Evolutionary conservation across 129 eudicot species (phyloP).

Genomic region (Mikania micrantha): DNA sequence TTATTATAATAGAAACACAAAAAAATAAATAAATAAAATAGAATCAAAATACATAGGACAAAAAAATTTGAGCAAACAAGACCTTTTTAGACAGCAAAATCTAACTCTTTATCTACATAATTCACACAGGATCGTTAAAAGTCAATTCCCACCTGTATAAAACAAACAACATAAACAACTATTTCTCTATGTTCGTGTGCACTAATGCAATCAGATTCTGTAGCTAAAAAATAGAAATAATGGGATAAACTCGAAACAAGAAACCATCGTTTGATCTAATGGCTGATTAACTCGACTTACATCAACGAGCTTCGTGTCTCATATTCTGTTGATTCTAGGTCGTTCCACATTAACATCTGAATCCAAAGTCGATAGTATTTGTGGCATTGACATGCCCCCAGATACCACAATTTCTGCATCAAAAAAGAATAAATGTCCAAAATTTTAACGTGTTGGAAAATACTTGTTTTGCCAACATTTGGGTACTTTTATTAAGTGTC

Average conservation of each 20-base stretch:
- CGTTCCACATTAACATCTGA: slow-evolving; percentile 34
- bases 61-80: background rate
- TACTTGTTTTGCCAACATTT: background rate
- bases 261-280: slow-evolving; percentile 8
- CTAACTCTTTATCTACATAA: slow-evolving; percentile 29
- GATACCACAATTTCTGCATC: slow-evolving; percentile 94
- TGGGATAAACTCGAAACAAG: background rate
- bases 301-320: background rate
- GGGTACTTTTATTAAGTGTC: background rate
- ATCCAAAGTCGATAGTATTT: slow-evolving; percentile 72
- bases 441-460: background rate
- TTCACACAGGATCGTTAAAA: slow-evolving; percentile 14
- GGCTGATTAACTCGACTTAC: slow-evolving; percentile 7
- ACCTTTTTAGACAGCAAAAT: background rate
- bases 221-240: slow-evolving; percentile 13
- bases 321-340: slow-evolving; percentile 55
- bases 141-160: slow-evolving; percentile 12
- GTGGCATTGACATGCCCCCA: slow-evolving; percentile 99
- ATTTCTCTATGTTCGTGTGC: slow-evolving; percentile 11
- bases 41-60: background rate
- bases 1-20: background rate
- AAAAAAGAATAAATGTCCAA: background rate
- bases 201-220: slow-evolving; percentile 11
- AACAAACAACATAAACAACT: slow-evolving; percentile 21
- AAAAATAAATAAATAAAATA: too few species aligned